Percentiles rank a stretch among this genome's conserved stretches.
Conservation (phyloP, 2,329 filamentous ascomycete genomes). For the Clarireedia homoeocarpa region DNA sequence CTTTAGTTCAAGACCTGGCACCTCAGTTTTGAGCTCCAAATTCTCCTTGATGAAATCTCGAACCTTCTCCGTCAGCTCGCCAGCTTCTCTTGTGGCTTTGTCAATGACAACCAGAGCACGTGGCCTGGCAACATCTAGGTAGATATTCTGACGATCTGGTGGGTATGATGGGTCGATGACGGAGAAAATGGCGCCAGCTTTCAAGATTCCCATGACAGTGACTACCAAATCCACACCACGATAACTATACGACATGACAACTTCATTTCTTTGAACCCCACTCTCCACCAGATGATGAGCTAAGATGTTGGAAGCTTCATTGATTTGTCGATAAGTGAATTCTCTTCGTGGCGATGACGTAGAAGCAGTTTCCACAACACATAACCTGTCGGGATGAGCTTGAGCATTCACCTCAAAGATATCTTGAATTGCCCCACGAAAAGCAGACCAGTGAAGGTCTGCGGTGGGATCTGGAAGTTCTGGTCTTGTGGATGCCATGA, state of each 20-base stretch:
- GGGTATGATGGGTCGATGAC: conserved; percentile 79
- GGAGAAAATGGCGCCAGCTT: conserved; percentile 49
- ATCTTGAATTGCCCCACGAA: conserved; percentile 51
- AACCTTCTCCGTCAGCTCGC: conserved; percentile 50
- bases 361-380: conserved; percentile 58
- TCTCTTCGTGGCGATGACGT: conserved; percentile 45
- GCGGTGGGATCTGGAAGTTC: conserved; percentile 45
- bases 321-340: conserved; percentile 82
- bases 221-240: conserved; percentile 71
- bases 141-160: conserved; percentile 71
- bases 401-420: conserved; percentile 52
- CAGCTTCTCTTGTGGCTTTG: conserved; percentile 61
- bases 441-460: conserved; percentile 52
- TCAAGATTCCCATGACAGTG: conserved; percentile 70
- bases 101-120: conserved; percentile 65
- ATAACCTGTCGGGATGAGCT: conserved; percentile 55
- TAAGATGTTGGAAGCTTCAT: conserved; percentile 73
- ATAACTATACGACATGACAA: conserved; percentile 88
- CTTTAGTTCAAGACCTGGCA: conserved; percentile 65
- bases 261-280: conserved; percentile 71
- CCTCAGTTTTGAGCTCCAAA: conserved; percentile 61
- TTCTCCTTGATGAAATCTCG: conserved; percentile 63
- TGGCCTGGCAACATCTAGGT: conserved; percentile 72
- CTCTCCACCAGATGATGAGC: conserved; percentile 70
- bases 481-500: conserved; percentile 16